Evolutionary conservation across 768 basidiomycete genomes (phyloP), one percentile per base, ranked within the genome.

Genomic region (Pleurotus giganteus): DNA sequence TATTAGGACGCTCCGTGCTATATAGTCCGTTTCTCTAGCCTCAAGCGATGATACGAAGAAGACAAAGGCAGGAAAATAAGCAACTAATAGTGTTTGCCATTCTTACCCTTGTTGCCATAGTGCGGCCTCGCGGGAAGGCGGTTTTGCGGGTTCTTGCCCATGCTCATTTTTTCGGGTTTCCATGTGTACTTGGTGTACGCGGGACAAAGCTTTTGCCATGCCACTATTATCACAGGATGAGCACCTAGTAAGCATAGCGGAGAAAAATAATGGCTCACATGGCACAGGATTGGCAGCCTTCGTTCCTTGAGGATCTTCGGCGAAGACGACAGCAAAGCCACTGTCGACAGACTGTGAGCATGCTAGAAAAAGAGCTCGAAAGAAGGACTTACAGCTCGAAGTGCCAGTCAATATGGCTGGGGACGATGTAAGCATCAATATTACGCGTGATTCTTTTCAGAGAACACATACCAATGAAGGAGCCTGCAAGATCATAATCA

Each of bases 381-480:
- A 8, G 9, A 24, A 29, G 32, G 24, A 53, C 52, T 6, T 19
- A 53, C 52, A 53, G 37, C 17, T 53, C 52, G 11, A 53, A 32
- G 29, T 53, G 52, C 52, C 52, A 53, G 27, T 53, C 52, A 29
- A 53, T 53, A 27, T 53, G 52, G 52, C 52, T 50, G 17, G 8
- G 12, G 23, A 12, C 27, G 12, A 50, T 26, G 26, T 15, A 17
- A 27, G 29, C 13, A 23, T 47, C 11, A 47, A 23, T 31, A 47
- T 21, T 13, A 1, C 24, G 13, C 11, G 6, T 17, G 15, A 9
- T 6, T 21, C 6, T 27, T 15, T 27, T n/a, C 9, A 19, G 21
- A 4, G 13, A 13, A 29, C 21, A 15, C 47, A 32, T 34, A 50
- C 47, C 47, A 53, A 43, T 53, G 52, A 29, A 53, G 42, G 24